A percentile compares a stretch with the other conserved stretches of the same genome.
These are phyloP conservation scores for Sextonia rubra DNA, from an alignment of 164 flowering plant genomes.

Conservation along the genomic window DNA sequence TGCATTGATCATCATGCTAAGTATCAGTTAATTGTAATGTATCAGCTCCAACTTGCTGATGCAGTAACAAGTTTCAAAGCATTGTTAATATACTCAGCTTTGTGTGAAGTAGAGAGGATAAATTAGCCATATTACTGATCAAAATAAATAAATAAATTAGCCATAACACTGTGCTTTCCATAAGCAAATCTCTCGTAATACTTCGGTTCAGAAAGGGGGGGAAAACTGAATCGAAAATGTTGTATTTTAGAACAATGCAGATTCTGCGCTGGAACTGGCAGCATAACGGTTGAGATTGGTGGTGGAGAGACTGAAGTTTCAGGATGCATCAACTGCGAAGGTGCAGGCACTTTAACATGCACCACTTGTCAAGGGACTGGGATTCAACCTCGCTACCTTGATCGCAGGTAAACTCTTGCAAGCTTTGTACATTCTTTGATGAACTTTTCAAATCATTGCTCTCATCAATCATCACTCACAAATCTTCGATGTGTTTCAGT, in stretches of 20 bases:
- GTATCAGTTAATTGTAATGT: too few species aligned
- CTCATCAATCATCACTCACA: too few species aligned
- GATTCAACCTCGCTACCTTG: slow-evolving; percentile 96
- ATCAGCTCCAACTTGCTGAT: too few species aligned
- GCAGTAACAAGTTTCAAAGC: too few species aligned
- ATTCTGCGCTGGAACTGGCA: slow-evolving; percentile 82
- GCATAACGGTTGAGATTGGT: slow-evolving; percentile 73
- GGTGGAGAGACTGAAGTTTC: slow-evolving; percentile 83
- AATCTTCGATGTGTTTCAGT: too few species aligned
- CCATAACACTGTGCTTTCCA: not conserved
- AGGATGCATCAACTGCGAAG: slow-evolving; percentile 84
- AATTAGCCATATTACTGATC: too few species aligned
- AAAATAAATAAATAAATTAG: too few species aligned
- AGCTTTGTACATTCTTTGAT: not conserved
- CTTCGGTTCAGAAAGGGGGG: not conserved
- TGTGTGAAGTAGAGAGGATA: too few species aligned
- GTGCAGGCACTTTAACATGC: slow-evolving; percentile 82
- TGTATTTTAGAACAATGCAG: slow-evolving; percentile 70
- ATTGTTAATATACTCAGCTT: too few species aligned
- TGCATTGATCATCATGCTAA: too few species aligned
- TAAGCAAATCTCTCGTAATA: not conserved
- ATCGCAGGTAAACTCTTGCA: slow-evolving; percentile 60
- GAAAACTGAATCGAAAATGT: not conserved
- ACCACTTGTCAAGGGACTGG: slow-evolving; percentile 97
- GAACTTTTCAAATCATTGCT: too few species aligned